Evolutionary conservation across 139 green algal genomes (phyloP).

Genomic region (Penium margaritaceum): DNA sequence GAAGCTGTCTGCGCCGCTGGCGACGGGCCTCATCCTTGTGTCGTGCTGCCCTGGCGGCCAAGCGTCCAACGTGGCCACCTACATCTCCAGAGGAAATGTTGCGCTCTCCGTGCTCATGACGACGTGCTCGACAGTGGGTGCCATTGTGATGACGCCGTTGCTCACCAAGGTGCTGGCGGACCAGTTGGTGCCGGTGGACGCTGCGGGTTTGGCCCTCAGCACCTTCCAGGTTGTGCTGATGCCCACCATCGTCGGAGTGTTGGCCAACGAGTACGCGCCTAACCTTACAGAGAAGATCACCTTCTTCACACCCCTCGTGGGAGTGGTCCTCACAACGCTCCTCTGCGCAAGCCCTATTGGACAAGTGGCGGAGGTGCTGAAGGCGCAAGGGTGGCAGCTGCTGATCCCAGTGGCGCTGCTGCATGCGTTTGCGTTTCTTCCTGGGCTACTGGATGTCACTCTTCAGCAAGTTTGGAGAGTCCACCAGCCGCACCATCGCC

Average conservation of each 20-base stretch:
- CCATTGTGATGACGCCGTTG: conserved; percentile 75
- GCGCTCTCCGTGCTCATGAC: conserved; percentile 81
- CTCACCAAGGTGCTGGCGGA: conserved; percentile 66
- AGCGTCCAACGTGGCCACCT: conserved; percentile 73
- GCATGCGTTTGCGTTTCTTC: conserved; percentile 57
- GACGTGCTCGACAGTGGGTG: conserved; percentile 62
- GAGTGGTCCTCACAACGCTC: conserved; percentile 49
- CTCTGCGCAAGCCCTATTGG: conserved; percentile 49
- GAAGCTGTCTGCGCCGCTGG: conserved; percentile 52
- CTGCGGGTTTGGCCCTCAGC: conserved; percentile 50
- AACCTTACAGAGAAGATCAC: conserved; percentile 22
- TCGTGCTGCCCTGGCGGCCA: conserved; percentile 69
- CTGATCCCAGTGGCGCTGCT: conserved; percentile 55
- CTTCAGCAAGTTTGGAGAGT: conserved; percentile 57
- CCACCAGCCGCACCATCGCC: conserved; percentile 59
- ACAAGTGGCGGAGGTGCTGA: conserved; percentile 36
- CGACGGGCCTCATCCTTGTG: conserved; percentile 67
- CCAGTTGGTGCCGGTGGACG: conserved; percentile 68
- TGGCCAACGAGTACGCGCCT: conserved; percentile 19
- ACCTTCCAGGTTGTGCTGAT: conserved; percentile 71
- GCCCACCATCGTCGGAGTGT: conserved; percentile 49
- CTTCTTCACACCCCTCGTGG: conserved; percentile 53
- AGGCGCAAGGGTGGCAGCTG: conserved; percentile 46
- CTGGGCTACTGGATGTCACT: conserved; percentile 64
- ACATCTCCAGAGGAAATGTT: conserved; percentile 74